A percentile compares a stretch with the other conserved stretches of the same genome.
Evolutionary conservation across 495 filamentous ascomycete genomes (phyloP).

Genomic region (Glarea lozoyensis): DNA sequence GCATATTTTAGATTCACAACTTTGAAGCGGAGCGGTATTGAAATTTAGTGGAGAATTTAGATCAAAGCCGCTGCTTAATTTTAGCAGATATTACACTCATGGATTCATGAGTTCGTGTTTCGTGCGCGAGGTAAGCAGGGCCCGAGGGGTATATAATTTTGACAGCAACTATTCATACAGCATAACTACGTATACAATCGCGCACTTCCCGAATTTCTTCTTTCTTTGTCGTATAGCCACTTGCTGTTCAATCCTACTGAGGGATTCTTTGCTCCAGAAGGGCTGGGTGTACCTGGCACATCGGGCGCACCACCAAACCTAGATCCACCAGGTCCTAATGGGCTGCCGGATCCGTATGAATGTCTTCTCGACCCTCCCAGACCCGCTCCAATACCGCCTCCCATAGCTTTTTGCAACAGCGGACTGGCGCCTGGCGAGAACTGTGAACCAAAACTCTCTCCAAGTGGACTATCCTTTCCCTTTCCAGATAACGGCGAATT

Average conservation of each 20-base stretch:
- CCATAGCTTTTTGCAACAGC: conserved; percentile 59
- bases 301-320: conserved; percentile 25
- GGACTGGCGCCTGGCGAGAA: conserved; percentile 42
- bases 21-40: too few species aligned
- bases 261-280: conserved; percentile 49
- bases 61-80: too few species aligned
- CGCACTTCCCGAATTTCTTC: conserved; percentile 34
- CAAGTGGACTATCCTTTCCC: conserved; percentile 29
- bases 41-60: too few species aligned
- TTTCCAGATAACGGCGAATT: conserved; percentile 39
- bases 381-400: conserved; percentile 36
- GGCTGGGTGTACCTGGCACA: conserved; percentile 54
- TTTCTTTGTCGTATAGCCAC: conserved; percentile 82
- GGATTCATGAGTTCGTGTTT: not conserved
- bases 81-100: not conserved
- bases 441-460: conserved; percentile 23
- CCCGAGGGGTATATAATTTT: conserved; percentile 16
- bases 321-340: conserved; percentile 27
- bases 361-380: conserved; percentile 44
- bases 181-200: conserved; percentile 20
- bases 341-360: conserved; percentile 54
- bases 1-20: too few species aligned
- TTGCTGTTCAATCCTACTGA: conserved; percentile 73
- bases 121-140: not conserved
- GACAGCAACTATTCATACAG: conserved; percentile 6